A percentile compares a stretch with the other conserved stretches of the same genome.
These are phyloP conservation scores for Rhodotorula sp. DNA, from an alignment of 1,284 basidiomycete genomes.

Conservation along the genomic window DNA sequence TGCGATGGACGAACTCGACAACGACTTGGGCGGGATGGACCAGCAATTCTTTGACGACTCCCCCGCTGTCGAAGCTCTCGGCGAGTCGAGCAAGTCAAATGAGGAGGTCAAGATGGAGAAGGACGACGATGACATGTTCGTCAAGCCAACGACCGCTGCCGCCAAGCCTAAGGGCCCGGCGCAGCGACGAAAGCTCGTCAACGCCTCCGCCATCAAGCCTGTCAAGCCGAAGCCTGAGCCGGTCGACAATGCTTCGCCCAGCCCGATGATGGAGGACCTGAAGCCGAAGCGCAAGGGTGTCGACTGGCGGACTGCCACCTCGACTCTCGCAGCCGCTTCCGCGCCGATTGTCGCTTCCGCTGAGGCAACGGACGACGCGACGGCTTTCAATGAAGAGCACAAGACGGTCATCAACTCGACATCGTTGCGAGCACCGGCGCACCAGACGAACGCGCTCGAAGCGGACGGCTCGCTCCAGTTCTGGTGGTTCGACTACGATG, in stretches of 20 bases:
- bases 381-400: constrained; percentile 25
- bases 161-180: constrained; percentile 43
- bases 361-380: constrained; percentile 23
- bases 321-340: constrained; percentile 21
- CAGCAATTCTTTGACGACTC: constrained; percentile 7
- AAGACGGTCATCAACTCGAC: constrained; percentile 24
- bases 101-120: constrained; percentile 43
- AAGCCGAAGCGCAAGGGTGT: constrained; percentile 51
- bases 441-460: constrained; percentile 61
- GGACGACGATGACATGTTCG: constrained; percentile 45
- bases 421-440: constrained; percentile 15
- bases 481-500: constrained; percentile 91
- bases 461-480: constrained; percentile 79
- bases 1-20: constrained; percentile 6
- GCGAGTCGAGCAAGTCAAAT: constrained; percentile 11
- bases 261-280: constrained; percentile 65
- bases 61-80: constrained; percentile 3
- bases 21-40: constrained; percentile 27
- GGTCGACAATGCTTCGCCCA: constrained; percentile 25
- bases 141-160: constrained; percentile 35
- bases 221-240: constrained; percentile 31
- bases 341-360: constrained; percentile 46
- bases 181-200: constrained; percentile 50
- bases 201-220: constrained; percentile 41
- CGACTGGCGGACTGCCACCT: constrained; percentile 40